These are phyloP conservation scores for Azolla pinnata DNA, from an alignment of 75 land plant species.

Conservation along the genomic window DNA sequence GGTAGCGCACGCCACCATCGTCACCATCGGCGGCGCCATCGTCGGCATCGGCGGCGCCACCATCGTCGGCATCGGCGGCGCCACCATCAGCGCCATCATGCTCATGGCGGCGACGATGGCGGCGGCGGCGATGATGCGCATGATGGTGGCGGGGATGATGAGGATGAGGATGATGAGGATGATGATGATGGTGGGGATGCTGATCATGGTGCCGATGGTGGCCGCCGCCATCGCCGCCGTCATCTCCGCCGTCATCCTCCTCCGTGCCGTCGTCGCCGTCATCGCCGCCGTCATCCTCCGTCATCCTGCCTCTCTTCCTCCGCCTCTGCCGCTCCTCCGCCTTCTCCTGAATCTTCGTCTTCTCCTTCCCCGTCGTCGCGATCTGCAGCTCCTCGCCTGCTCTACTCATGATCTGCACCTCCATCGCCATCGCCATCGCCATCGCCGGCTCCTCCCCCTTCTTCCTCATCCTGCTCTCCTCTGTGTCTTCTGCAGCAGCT, in stretches of 20 bases:
- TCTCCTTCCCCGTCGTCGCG: not conserved
- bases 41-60: constrained; percentile 5
- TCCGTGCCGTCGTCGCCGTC: constrained; percentile 9
- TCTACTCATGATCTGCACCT: not conserved
- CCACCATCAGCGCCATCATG: no score
- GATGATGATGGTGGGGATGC: no score
- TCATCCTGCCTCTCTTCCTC: not conserved
- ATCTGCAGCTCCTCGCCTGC: not conserved
- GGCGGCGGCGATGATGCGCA: no score
- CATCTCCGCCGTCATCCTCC: constrained; percentile 1
- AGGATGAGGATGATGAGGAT: no score
- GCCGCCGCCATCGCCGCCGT: not conserved
- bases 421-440: not conserved
- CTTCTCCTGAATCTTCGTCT: not conserved
- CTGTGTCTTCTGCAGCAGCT: no score
- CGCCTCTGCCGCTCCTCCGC: not conserved
- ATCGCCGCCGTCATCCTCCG: not conserved
- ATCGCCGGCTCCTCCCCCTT: no score
- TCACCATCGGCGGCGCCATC: not conserved
- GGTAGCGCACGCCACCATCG: constrained; percentile 18
- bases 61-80: constrained; percentile 8
- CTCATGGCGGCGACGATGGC: no score
- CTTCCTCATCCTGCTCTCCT: no score
- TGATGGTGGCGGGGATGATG: no score
- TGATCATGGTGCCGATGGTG: no score